These are phyloP conservation scores for Aureobasidium sp. DNA, from an alignment of 2,329 filamentous ascomycete genomes.

Conservation along the genomic window DNA sequence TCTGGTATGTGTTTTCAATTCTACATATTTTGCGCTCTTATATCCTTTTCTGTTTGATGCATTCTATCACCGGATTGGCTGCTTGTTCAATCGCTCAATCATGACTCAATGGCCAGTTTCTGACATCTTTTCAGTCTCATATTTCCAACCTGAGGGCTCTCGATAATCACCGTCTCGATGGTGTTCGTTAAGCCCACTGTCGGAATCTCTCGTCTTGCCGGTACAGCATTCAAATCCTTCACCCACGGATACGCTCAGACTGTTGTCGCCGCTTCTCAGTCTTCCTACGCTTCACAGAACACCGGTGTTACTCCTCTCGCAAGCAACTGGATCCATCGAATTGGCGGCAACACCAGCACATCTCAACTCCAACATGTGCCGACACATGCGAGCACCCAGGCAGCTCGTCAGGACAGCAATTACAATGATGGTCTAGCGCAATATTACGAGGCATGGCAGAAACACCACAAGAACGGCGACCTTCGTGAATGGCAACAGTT, in stretches of 20 bases:
- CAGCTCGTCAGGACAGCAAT: conserved; percentile 24
- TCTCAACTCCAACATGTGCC: conserved; percentile 19
- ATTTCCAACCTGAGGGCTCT: conserved; percentile 50
- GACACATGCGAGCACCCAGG: conserved; percentile 27
- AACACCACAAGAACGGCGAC: conserved; percentile 55
- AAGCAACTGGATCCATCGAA: conserved; percentile 39
- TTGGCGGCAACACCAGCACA: conserved; percentile 27
- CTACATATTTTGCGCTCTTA: not conserved
- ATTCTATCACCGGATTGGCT: not conserved
- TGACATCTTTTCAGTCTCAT: conserved; percentile 6
- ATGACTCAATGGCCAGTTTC: not conserved
- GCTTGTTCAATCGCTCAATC: not conserved
- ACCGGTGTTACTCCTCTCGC: conserved; percentile 47
- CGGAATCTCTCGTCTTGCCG: conserved; percentile 85
- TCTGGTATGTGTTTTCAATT: not conserved
- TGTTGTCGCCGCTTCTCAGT: conserved; percentile 89
- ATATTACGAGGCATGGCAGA: conserved; percentile 86
- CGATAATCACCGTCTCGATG: conserved; percentile 74
- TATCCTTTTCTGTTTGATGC: not conserved
- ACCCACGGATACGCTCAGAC: conserved; percentile 98
- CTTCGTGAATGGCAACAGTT: conserved; percentile 87
- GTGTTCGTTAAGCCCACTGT: conserved; percentile 58
- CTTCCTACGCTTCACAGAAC: conserved; percentile 61
- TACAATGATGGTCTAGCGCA: conserved; percentile 61
- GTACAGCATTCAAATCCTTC: conserved; percentile 61